Base-by-base conservation (phyloP, 2,329 filamentous ascomycete species). In the Hysterium pulicare region DNA sequence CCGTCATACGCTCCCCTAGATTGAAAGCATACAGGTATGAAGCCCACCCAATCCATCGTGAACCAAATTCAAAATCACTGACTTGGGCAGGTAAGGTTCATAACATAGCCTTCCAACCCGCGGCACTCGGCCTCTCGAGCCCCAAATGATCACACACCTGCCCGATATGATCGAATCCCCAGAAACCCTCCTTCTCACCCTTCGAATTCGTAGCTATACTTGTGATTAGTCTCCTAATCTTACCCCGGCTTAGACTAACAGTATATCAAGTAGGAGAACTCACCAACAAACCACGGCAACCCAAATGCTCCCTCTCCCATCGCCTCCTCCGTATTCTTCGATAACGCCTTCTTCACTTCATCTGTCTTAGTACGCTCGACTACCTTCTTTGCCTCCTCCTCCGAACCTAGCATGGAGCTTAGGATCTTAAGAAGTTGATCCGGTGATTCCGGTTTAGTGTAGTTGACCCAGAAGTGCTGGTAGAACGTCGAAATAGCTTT, bases 111-210 rank as follows among this genome's bases (percentile, higher is more conserved):
- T 52, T 62, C 59, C 68, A 68, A 2, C 59, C 67, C 35, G 53
- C 66, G 7, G 57, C 55, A 28, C 47, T 35, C 4, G 61, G 59
- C 31, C 59, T 62, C 30, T 81, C 71, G 43, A 83, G 50, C 1
- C 70, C 75, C 44, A 83, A 49, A 57, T 76, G 74, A 42, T 76
- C 70, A 31, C 69, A 67, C 3, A 83, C 64, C 53, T 76, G 72
- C 1, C 74, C 79, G 33, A 83, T 49, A 59, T 81, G 78, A 65
- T 83, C 79, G 11, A 83, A 72, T 0, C 80, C 80, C 75, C 77
- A 83, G 51, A 77, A 82, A 1, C 62, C 62, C 48, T 82, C 77
- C 28, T 59, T 78, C 53, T 75, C 61, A 0, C 78, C 79, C 38
- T 75, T 64, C 5, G 59, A 39, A 58, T 82, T 78, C 37, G 72